A percentile compares a stretch with the other conserved stretches of the same genome.
These are phyloP conservation scores for Schizosaccharomyces lindneri DNA, from an alignment of 805 yeast genomes.

Conservation along the genomic window DNA sequence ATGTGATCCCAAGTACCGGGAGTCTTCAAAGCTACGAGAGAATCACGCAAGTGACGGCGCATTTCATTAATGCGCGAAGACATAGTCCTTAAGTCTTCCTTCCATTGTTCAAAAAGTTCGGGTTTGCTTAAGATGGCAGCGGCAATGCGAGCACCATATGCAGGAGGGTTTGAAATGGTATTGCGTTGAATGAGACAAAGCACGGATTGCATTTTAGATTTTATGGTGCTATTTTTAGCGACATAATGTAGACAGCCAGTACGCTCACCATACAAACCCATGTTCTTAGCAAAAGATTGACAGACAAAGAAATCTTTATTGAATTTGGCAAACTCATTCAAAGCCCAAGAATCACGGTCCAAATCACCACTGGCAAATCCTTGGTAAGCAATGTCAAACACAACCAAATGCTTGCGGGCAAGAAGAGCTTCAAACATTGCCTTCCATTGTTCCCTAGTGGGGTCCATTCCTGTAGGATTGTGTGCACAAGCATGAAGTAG, in stretches of 20 bases:
- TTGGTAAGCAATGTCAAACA: conserved; percentile 86
- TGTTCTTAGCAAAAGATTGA: conserved; percentile 84
- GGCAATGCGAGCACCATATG: conserved; percentile 84
- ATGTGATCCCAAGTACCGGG: conserved; percentile 91
- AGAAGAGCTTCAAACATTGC: conserved; percentile 39
- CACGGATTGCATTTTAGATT: conserved; percentile 45
- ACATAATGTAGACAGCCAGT: conserved; percentile 77
- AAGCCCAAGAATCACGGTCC: conserved; percentile 39
- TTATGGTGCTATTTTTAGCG: conserved; percentile 18
- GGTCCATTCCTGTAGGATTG: conserved; percentile 92
- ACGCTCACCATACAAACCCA: conserved; percentile 96
- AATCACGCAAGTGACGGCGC: conserved; percentile 44
- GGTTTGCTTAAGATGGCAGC: conserved; percentile 44
- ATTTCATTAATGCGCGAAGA: conserved; percentile 55
- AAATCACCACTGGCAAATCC: conserved; percentile 79
- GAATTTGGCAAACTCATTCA: conserved; percentile 21
- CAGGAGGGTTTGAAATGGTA: conserved; percentile 82
- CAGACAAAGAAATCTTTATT: conserved; percentile 28
- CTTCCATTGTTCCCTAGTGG: conserved; percentile 58
- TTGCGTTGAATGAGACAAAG: conserved; percentile 51
- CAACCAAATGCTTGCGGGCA: conserved; percentile 39
- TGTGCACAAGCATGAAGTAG: conserved; percentile 88
- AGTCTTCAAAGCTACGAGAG: conserved; percentile 37
- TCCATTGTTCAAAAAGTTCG: conserved; percentile 57
- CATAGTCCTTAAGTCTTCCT: conserved; percentile 62